These are phyloP conservation scores for Wickerhamomyces mucosus DNA, from an alignment of 805 yeast species.

Conservation along the genomic window DNA sequence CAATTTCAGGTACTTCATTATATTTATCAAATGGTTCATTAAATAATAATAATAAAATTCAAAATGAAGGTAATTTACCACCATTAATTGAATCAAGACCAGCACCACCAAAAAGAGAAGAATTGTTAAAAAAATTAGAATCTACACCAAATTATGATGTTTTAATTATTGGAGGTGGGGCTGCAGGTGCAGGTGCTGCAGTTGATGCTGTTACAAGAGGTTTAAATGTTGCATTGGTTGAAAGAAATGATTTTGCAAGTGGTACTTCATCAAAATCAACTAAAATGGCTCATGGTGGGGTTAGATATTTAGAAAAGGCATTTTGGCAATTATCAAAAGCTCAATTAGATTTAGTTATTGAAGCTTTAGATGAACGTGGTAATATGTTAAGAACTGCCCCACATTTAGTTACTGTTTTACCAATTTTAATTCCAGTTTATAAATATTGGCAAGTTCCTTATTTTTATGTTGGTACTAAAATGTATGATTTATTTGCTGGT, in stretches of 20 bases:
- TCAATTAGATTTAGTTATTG: slow-evolving; percentile 81
- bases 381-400: slow-evolving; percentile 88
- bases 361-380: slow-evolving; percentile 80
- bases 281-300: slow-evolving; percentile 97
- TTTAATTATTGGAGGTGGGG: slow-evolving; percentile 93
- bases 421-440: slow-evolving; percentile 94
- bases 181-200: slow-evolving; percentile 90
- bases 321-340: slow-evolving; percentile 85
- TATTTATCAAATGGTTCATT: slow-evolving; percentile 4
- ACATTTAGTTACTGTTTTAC: slow-evolving; percentile 75
- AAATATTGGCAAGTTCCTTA: slow-evolving; percentile 94
- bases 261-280: slow-evolving; percentile 94
- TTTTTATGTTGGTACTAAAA: slow-evolving; percentile 82
- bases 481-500: slow-evolving; percentile 92
- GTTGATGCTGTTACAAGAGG: slow-evolving; percentile 89
- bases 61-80: slow-evolving; percentile 15
- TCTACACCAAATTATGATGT: slow-evolving; percentile 57
- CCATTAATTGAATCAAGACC: slow-evolving; percentile 35
- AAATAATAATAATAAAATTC: slow-evolving; percentile 5
- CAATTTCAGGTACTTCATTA: slow-evolving; percentile 14
- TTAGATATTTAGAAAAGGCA: slow-evolving; percentile 89
- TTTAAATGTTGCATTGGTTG: slow-evolving; percentile 77
- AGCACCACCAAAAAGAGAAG: slow-evolving; percentile 48
- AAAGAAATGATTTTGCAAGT: slow-evolving; percentile 81
- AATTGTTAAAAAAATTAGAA: slow-evolving; percentile 39